Evolutionary conservation across 164 flowering plant genomes (phyloP), one percentile per base, ranked within the genome.

Genomic region (Magnolia changhungtana): DNA sequence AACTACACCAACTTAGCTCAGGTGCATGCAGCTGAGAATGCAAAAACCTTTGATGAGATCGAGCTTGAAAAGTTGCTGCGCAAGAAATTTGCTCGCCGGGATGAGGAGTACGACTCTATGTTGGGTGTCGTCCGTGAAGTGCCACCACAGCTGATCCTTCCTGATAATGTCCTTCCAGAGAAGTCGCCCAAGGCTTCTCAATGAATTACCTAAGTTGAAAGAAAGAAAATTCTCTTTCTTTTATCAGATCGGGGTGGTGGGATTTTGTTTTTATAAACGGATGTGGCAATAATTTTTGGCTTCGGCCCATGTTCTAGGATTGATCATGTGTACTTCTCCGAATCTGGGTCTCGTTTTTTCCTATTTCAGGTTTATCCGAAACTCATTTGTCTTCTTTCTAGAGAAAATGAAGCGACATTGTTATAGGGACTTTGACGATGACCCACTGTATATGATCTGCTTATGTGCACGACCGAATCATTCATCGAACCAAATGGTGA

Each of bases 1-100:
- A 95, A 90, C 79, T 95, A 95, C 75, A 20, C 86, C 79, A 92
- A 92, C 85, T 86, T 95, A 79, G 97, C 97, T 9, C 92, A 87
- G 81, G 95, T 87, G 55, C 99, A 95, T 83, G 95, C 97, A 58
- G 90, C 96, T 74, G 99, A 95, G 81, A 95, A 93, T 80, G 89
- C 91, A 9, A 91, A 95, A 86, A 21, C 86, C 61, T 91, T 95
- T 72, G 98, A 95, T 20, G 95, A 90, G 87, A 92, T 91, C 63
- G 99, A 93, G 81, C 85, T 93, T 76, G 97, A 91, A 83, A 95
- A 95, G 89, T 87, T 85, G 37, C 88, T 93, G 45, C 88, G 94
- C 75, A 92, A 91, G 89, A 95, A 92, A 85, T 91, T 86, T 88
- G 98, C 99, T 19, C 85, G 69, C n/a, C 66, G 81, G 71, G 97